phyloP scores from a whole-genome alignment of 352 stramenopile species.

The Pythium coloratum region DNA sequence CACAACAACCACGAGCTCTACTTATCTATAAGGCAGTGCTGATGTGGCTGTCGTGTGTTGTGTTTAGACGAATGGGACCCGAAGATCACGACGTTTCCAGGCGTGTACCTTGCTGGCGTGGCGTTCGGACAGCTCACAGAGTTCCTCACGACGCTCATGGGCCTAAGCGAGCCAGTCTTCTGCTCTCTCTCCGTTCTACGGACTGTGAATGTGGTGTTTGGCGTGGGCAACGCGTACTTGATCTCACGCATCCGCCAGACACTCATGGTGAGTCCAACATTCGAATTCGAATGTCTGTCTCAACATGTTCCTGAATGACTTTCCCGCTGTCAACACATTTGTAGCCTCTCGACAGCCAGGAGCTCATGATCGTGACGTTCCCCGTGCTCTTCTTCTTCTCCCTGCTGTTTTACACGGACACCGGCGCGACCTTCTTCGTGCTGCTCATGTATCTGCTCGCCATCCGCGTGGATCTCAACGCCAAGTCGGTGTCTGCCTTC shows the following conservation, averaged over 20 bases:
- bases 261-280: conserved; percentile 29
- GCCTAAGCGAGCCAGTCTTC: background rate
- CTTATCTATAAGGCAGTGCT: background rate
- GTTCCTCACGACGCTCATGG: conserved; percentile 10
- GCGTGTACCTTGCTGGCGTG: conserved; percentile 74
- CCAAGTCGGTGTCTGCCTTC: conserved; percentile 31
- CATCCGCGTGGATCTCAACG: conserved; percentile 45
- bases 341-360: conserved; percentile 55
- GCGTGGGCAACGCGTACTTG: conserved; percentile 51
- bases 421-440: conserved; percentile 85
- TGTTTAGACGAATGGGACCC: conserved; percentile 78
- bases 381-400: conserved; percentile 87
- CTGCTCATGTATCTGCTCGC: conserved; percentile 80
- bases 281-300: conserved; percentile 9
- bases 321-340: background rate
- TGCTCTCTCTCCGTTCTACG: background rate
- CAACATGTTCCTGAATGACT: background rate
- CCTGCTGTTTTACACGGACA: conserved; percentile 92
- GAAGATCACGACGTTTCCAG: conserved; percentile 93
- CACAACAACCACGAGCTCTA: background rate
- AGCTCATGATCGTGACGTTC: conserved; percentile 70
- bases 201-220: conserved; percentile 74
- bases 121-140: conserved; percentile 35
- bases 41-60: background rate
- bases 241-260: conserved; percentile 47